Base-by-base conservation (phyloP, 192 early-diverging fungal species). In the Backusella australiensis region DNA sequence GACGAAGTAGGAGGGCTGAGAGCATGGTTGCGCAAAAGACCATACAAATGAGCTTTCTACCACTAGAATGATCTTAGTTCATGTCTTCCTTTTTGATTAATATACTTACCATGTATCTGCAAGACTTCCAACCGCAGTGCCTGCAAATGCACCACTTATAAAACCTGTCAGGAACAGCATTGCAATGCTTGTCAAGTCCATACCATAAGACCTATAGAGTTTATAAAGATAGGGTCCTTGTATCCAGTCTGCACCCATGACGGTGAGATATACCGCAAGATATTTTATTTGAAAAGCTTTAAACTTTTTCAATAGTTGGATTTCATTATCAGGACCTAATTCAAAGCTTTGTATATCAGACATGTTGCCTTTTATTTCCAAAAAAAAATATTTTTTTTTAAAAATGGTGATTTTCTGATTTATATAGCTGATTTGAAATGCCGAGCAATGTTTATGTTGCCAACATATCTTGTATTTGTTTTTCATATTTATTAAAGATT, bases 111-210 rank as follows among this genome's bases (percentile, higher is more conserved):
- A 81, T 71, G 82, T 87, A 72, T 94, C 93, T 14, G 90, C 91
- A 15, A 92, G 73, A 63, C 89, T 88, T 75, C 93, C 93, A 46
- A 93, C 77, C 7, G 91, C 71, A 2, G 91, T 93, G 36, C 92
- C 92, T 85, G 91, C 88, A 53, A 94, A 76, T 8, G 92, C 93
- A 42, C 90, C 85, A 11, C 88, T 88, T 35, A 91, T 75, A 75
- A 94, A 94, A 21, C 93, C 93, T 12, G 87, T 88, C 26, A 94
- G 85, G 76, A 92, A 94, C 42, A 94, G 77, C 34, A 89, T 76
- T 8, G 89, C 92, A 74, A 94, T 94, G 3, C 87, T 76, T 29
- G 78, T 77, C 53, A 93, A 83, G 1, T 76, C 66, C 76, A 88
- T 90, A 29, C 85, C 85, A 72, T 92, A 89, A 1, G 75, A 82